A percentile compares a stretch with the other conserved stretches of the same genome.
phyloP scores from a whole-genome alignment of 1,139 yeast species.

The Magnusiomyces fungicola region DNA sequence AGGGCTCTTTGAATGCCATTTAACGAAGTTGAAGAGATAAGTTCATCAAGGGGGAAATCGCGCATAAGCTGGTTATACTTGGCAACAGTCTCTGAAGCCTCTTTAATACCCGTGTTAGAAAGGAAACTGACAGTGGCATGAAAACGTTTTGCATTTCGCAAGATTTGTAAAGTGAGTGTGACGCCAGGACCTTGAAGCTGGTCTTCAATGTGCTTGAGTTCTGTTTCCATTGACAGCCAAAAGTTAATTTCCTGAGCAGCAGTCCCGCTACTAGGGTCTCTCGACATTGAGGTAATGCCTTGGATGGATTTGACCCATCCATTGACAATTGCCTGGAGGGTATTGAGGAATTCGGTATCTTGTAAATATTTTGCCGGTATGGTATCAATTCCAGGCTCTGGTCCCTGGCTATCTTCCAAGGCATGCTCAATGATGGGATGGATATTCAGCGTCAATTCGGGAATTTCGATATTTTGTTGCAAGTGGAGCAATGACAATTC shows the following conservation, averaged over 20 bases:
- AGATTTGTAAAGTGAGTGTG: conserved; percentile 50
- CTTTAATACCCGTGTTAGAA: conserved; percentile 63
- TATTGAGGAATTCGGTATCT: conserved; percentile 56
- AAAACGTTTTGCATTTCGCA: conserved; percentile 67
- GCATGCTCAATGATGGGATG: conserved; percentile 48
- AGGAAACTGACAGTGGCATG: conserved; percentile 69
- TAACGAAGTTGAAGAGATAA: conserved; percentile 45
- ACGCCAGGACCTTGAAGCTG: conserved; percentile 56
- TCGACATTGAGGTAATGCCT: conserved; percentile 44
- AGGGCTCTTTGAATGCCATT: conserved; percentile 42
- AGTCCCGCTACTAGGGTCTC: conserved; percentile 49
- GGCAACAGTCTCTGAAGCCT: conserved; percentile 46
- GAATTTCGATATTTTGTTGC: conserved; percentile 61
- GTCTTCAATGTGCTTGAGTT: conserved; percentile 47
- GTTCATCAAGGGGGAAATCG: conserved; percentile 62
- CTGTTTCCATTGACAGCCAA: conserved; percentile 69
- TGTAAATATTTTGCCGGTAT: conserved; percentile 34
- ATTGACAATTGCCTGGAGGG: conserved; percentile 58
- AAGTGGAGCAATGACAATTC: conserved; percentile 61
- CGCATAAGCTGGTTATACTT: conserved; percentile 56
- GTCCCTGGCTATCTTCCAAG: conserved; percentile 28
- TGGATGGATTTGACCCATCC: conserved; percentile 67
- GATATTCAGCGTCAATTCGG: conserved; percentile 47
- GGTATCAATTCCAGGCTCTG: conserved; percentile 23
- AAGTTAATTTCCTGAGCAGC: conserved; percentile 68